These are phyloP conservation scores for Flaveria trinervia DNA, from an alignment of 129 eudicot genomes.

Conservation along the genomic window DNA sequence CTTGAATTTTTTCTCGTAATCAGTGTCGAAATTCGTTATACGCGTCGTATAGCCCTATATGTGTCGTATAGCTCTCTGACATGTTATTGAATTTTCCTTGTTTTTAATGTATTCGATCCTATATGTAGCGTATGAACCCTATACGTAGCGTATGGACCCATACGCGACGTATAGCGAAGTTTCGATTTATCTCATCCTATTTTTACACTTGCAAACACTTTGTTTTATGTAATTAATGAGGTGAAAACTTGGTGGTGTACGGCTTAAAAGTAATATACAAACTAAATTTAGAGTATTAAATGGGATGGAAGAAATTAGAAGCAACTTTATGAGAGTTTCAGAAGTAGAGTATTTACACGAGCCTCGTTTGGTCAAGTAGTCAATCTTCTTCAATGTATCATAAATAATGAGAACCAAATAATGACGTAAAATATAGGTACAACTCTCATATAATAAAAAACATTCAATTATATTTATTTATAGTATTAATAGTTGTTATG, in stretches of 20 bases:
- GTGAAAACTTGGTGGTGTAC: neutral
- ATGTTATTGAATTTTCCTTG: too few relatives aligned
- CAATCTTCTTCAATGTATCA: slow-evolving; percentile 22
- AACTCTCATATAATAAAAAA: neutral
- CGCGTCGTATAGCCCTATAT: too few relatives aligned
- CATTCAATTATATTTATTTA: neutral
- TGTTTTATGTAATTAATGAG: neutral
- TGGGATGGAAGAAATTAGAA: slow-evolving; percentile 17
- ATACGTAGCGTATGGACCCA: too few relatives aligned
- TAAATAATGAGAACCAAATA: slow-evolving; percentile 20
- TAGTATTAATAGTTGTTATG: too few relatives aligned
- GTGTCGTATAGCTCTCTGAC: too few relatives aligned
- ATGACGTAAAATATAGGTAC: slow-evolving; percentile 15
- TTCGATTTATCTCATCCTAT: too few relatives aligned
- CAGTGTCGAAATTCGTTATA: too few relatives aligned
- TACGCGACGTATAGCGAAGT: too few relatives aligned
- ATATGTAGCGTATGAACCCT: too few relatives aligned
- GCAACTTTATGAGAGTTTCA: slow-evolving; percentile 17
- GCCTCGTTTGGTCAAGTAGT: slow-evolving; percentile 22
- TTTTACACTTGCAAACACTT: neutral
- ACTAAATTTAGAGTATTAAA: neutral
- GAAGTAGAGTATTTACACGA: slow-evolving; percentile 17
- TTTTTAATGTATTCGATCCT: too few relatives aligned
- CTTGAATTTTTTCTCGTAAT: too few relatives aligned
- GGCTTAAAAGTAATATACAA: neutral